A percentile compares a stretch with the other conserved stretches of the same genome.
Conservation (phyloP, 2,329 filamentous ascomycete genomes). For the Aspergillus novoparasiticus region DNA sequence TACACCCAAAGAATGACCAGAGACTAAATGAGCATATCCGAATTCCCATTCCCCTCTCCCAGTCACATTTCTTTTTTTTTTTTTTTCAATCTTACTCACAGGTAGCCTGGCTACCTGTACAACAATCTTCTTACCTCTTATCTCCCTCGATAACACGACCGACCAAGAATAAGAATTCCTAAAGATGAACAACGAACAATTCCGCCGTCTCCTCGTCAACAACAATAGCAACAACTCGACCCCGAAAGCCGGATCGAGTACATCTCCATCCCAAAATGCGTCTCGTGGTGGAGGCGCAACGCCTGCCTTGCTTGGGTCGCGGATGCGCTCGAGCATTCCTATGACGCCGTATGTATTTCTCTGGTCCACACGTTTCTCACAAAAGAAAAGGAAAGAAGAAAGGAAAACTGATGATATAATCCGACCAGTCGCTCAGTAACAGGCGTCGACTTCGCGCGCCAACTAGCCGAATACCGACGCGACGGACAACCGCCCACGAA, state of each 20-base stretch:
- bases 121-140: neutral
- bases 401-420: neutral
- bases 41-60: neutral
- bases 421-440: slow-evolving; percentile 65
- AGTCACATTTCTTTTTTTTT: slow-evolving; percentile 2
- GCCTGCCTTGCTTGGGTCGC: slow-evolving; percentile 68
- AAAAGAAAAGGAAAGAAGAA: neutral
- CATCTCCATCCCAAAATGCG: slow-evolving; percentile 2
- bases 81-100: slow-evolving; percentile 1
- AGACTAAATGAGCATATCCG: neutral
- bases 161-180: neutral
- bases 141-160: neutral
- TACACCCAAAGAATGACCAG: neutral
- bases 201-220: slow-evolving; percentile 74
- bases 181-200: slow-evolving; percentile 92
- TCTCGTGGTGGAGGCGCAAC: slow-evolving; percentile 48
- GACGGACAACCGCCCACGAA: slow-evolving; percentile 62
- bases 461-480: slow-evolving; percentile 74
- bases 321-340: slow-evolving; percentile 77
- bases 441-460: slow-evolving; percentile 75
- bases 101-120: neutral
- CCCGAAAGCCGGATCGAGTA: neutral
- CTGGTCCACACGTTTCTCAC: neutral
- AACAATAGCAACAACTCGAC: slow-evolving; percentile 21
- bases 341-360: slow-evolving; percentile 79